phyloP scores from a whole-genome alignment of 441 rosid genomes.

The Breynia disticha region DNA sequence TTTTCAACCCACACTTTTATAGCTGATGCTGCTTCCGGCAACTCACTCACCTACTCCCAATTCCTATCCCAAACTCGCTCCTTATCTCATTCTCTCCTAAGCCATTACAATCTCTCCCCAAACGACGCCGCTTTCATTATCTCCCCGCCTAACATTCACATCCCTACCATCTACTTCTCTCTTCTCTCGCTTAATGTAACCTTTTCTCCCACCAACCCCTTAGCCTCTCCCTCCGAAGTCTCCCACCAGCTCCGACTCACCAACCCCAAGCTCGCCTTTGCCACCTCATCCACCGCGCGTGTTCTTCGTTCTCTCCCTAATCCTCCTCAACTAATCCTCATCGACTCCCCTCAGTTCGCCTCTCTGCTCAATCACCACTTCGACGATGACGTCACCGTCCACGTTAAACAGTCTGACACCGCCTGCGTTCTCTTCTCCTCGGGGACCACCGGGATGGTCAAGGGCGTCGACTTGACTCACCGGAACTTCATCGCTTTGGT shows the following conservation, averaged over 20 bases:
- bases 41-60: constrained; percentile 34
- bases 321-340: constrained; percentile 39
- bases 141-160: constrained; percentile 47
- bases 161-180: constrained; percentile 65
- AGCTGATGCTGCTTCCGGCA: constrained; percentile 34
- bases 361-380: constrained; percentile 27
- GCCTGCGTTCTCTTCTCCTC: constrained; percentile 85
- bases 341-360: constrained; percentile 72
- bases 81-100: constrained; percentile 33
- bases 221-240: constrained; percentile 49
- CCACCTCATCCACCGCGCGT: constrained; percentile 44
- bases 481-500: constrained; percentile 56
- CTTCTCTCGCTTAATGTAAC: constrained; percentile 65
- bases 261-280: constrained; percentile 62
- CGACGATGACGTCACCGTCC: background rate
- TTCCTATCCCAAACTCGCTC: constrained; percentile 33
- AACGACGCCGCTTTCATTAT: constrained; percentile 65
- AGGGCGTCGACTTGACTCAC: constrained; percentile 64
- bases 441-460: constrained; percentile 73
- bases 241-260: constrained; percentile 49
- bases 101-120: constrained; percentile 25
- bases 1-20: constrained; percentile 30
- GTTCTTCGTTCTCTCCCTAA: constrained; percentile 38
- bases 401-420: constrained; percentile 46
- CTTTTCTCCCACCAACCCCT: constrained; percentile 70